Evolutionary conservation across 2,329 filamentous ascomycete genomes (phyloP), one percentile per base, ranked within the genome.

Genomic region (Dendrostoma leiphaemia): DNA sequence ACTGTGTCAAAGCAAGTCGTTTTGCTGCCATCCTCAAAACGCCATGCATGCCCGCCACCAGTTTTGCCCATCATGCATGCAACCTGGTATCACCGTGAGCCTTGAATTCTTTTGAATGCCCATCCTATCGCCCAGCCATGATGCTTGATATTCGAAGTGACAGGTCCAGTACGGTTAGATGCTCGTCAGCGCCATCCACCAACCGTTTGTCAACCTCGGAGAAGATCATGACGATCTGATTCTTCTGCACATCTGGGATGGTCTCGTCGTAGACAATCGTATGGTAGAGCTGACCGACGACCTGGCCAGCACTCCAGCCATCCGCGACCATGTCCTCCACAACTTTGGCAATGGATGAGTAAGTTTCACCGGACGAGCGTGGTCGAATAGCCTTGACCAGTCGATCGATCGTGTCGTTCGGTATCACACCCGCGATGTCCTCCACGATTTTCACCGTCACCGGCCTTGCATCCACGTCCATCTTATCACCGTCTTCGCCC

Each of bases 381-480:
- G 91, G 90, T 62, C 89, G 87, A 75, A 97, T 89, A 17, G 91
- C 88, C 56, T 83, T 74, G 12, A 90, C 76, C 15, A 99, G 78
- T 8, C 71, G 72, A 52, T 88, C 81, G 47, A 99, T 84, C 1
- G 91, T 90, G 10, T 69, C 63, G 13, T 86, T 80, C 0, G 95
- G 94, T 61, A 99, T 92, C 2, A 97, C 91, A 52, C 95, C 94
- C 1, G 94, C 93, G 67, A 99, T 99, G 64, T 99, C 94, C 67
- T 97, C 90, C 44, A 99, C 84, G 49, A 84, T 90, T 63, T 83
- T 84, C 34, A 92, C 81, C 0, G 91, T 93, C 44, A 97, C 84
- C 12, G 75, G 60, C 37, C 79, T 83, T 49, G 75, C 79, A 61
- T 80, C 78, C 28, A 77, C 74, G 55, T 88, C 83, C 75, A 88